Evolutionary conservation across 2,329 filamentous ascomycete genomes (phyloP).

Genomic region (Pestalotiopsis sp.): DNA sequence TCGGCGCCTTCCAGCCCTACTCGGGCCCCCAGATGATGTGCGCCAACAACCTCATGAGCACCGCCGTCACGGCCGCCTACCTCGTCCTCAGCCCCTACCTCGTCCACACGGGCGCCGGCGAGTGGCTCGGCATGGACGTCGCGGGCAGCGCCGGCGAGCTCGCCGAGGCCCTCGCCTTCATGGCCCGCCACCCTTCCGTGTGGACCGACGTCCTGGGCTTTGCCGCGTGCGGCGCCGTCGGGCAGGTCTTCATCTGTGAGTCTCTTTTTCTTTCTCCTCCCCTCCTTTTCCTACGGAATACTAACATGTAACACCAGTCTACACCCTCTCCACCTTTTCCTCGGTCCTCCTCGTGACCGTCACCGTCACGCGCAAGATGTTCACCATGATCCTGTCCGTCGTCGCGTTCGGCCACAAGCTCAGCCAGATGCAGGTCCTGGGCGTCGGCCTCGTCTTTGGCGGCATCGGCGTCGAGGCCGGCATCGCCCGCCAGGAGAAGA

Average conservation of each 20-base stretch:
- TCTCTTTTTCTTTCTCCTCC: conserved; percentile 18
- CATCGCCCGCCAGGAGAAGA: conserved; percentile 82
- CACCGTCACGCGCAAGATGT: conserved; percentile 97
- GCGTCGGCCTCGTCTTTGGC: conserved; percentile 90
- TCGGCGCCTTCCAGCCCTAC: conserved; percentile 77
- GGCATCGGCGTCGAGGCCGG: conserved; percentile 89
- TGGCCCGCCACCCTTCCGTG: conserved; percentile 77
- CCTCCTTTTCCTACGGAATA: not conserved
- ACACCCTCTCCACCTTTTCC: conserved; percentile 90
- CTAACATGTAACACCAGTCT: conserved; percentile 53
- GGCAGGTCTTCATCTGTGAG: conserved; percentile 92
- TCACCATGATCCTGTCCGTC: conserved; percentile 97
- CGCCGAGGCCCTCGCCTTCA: conserved; percentile 76
- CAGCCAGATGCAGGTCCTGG: conserved; percentile 88
- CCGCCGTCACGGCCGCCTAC: conserved; percentile 74
- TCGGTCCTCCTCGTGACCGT: conserved; percentile 92
- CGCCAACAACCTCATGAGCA: conserved; percentile 89
- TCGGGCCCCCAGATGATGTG: conserved; percentile 99
- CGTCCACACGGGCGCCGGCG: conserved; percentile 65
- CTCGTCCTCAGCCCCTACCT: conserved; percentile 79
- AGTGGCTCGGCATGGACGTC: conserved; percentile 68
- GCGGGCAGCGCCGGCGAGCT: conserved; percentile 75
- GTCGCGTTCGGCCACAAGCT: conserved; percentile 91
- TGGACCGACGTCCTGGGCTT: conserved; percentile 90
- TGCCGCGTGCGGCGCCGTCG: conserved; percentile 85